Evolutionary conservation across 176 grass and related monocot species (phyloP), one percentile per base, ranked within the genome.

Genomic region (Pharus latifolius): DNA sequence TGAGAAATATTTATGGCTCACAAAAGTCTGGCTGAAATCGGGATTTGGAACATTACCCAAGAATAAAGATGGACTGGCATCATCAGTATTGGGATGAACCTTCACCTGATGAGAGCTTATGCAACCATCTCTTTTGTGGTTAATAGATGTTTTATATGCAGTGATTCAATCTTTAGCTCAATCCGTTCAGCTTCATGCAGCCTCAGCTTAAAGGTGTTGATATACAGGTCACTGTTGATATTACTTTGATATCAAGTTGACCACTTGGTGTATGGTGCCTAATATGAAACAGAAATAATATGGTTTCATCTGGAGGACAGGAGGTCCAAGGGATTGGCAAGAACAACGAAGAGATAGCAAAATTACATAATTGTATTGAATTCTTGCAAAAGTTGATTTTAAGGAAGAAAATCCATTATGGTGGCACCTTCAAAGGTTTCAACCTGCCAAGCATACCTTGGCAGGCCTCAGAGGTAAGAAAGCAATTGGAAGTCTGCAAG

Each of bases 1-100:
- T 92, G 85, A 85, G 33, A 80, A 41, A 43, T 16, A 82, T 92
- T 82, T 22, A 79, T 80, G 85, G 90, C 46, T 81, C 88, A 59
- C 51, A 85, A 72, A 92, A 75, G 65, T 41, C 38, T 82, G 79
- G 85, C 27, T 26, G 43, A 73, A 82, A 52, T 76, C 31, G 22
- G 59, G 82, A 88, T 78, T 78, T 65, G 30, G 60, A 73, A 64
- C 65, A 67, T 72, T 92, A 74, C 61, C 83, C n/a, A 75, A 88
- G 73, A 64, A 78, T 88, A 65, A 92, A 67, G 73, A 85, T 74
- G 78, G 53, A 79, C 62, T 82, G 65, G 82, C 54, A 76, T 65
- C 78, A 60, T 49, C 62, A 76, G 45, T 85, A 74, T 61, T 14
- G 9, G 63, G 48, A 79, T 37, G 48, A 56, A 18, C 51, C 27